Evolutionary conservation across 116 monocot species (phyloP).

Genomic region (Zostera marina): DNA sequence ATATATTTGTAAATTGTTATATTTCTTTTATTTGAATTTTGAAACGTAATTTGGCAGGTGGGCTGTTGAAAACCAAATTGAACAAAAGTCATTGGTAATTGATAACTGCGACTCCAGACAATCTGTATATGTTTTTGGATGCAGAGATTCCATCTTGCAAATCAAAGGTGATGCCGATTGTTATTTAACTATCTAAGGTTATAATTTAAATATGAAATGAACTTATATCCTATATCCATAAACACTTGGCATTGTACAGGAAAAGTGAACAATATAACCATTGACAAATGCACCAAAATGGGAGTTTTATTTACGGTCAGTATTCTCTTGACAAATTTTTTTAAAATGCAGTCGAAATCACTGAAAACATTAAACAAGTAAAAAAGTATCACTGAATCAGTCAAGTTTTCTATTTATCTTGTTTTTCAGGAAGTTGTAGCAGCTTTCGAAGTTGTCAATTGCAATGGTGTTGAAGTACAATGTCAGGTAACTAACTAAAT

Average conservation of each 20-base stretch:
- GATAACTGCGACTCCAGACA: conserved; percentile 92
- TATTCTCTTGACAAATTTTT: not conserved
- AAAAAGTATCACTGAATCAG: too few relatives aligned
- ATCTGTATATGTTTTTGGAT: conserved; percentile 89
- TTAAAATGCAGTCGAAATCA: too few relatives aligned
- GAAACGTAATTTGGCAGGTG: conserved; percentile 28
- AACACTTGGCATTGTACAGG: conserved; percentile 28
- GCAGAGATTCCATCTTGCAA: conserved; percentile 93
- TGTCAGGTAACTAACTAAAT: conserved; percentile 54
- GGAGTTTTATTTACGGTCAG: conserved; percentile 77
- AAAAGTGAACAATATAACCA: conserved; percentile 98
- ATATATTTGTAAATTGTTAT: not conserved
- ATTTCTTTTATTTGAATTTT: not conserved
- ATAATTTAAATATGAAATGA: too few relatives aligned
- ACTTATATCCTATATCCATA: too few relatives aligned
- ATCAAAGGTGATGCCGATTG: conserved; percentile 48
- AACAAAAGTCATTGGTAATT: conserved; percentile 72
- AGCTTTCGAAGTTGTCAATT: conserved; percentile 95
- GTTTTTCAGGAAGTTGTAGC: conserved; percentile 79
- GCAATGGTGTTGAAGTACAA: conserved; percentile 89
- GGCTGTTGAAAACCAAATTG: conserved; percentile 89
- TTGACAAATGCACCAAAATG: conserved; percentile 87
- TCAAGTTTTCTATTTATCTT: conserved; percentile 1
- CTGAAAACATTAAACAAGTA: too few relatives aligned
- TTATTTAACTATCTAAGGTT: too few relatives aligned